Conservation (phyloP, 257 asterid species). For the Penstemon barbatus region DNA sequence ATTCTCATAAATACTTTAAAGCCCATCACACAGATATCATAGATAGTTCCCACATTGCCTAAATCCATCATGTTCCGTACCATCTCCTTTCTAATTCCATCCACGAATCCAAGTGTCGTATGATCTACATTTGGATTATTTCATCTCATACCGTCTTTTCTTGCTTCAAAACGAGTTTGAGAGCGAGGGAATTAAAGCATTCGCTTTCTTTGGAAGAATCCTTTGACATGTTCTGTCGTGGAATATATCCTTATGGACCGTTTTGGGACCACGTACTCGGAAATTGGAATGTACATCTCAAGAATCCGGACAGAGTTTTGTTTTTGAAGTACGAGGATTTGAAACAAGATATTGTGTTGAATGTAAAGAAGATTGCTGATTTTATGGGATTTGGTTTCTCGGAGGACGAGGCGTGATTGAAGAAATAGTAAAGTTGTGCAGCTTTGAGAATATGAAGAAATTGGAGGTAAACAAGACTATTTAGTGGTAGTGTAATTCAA, state of each 20-base stretch:
- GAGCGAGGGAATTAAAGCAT: neutral
- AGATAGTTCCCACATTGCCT: slow-evolving; percentile 32
- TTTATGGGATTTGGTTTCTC: slow-evolving; percentile 12
- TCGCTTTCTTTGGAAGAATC: neutral
- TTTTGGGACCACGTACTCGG: slow-evolving; percentile 29
- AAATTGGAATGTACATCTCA: too few species aligned
- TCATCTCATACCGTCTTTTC: slow-evolving; percentile 11
- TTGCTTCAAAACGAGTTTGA: neutral
- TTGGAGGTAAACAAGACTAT: neutral
- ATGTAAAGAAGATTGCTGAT: slow-evolving; percentile 5
- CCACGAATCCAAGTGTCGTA: slow-evolving; percentile 1
- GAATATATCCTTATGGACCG: slow-evolving; percentile 21
- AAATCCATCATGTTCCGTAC: slow-evolving; percentile 29
- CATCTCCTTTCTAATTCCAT: slow-evolving; percentile 8
- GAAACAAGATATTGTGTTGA: slow-evolving; percentile 6
- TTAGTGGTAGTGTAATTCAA: too few species aligned
- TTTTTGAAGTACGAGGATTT: slow-evolving; percentile 15
- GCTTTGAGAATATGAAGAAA: slow-evolving; percentile 18
- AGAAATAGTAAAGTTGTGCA: slow-evolving; percentile 3
- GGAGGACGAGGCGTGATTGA: neutral
- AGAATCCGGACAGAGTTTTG: too few species aligned
- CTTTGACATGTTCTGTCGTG: slow-evolving; percentile 24
- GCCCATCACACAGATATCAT: slow-evolving; percentile 25
- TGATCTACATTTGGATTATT: slow-evolving; percentile 21
- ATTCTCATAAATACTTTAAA: slow-evolving; percentile 12